phyloP scores from a whole-genome alignment of 768 basidiomycete genomes.

The Leucocoprinus leucothites region DNA sequence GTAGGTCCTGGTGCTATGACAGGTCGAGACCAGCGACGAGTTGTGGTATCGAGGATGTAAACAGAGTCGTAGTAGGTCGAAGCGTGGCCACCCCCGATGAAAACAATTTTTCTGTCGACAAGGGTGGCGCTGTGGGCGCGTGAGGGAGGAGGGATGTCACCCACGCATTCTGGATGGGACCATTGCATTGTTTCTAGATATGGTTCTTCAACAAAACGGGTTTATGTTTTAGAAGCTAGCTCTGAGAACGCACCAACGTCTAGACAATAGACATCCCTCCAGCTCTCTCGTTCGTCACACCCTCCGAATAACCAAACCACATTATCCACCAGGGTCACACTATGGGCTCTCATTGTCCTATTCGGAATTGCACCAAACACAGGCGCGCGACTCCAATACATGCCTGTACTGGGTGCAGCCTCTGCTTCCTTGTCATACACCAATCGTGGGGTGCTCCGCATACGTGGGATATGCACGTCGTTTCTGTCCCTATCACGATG shows the following conservation, averaged over 20 bases:
- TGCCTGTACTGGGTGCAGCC: constrained; percentile 64
- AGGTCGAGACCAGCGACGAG: constrained; percentile 63
- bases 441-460: constrained; percentile 46
- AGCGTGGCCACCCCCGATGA: constrained; percentile 88
- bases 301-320: constrained; percentile 89
- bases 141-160: constrained; percentile 79
- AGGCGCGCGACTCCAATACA: constrained; percentile 87
- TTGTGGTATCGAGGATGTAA: constrained; percentile 78
- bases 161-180: constrained; percentile 72
- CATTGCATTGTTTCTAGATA: constrained; percentile 82
- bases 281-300: constrained; percentile 76
- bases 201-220: neutral
- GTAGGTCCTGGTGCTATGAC: constrained; percentile 29
- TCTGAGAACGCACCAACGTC: constrained; percentile 59
- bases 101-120: constrained; percentile 73
- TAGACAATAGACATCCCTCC: constrained; percentile 78
- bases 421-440: constrained; percentile 60
- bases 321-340: constrained; percentile 78
- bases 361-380: constrained; percentile 69
- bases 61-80: constrained; percentile 79
- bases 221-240: neutral
- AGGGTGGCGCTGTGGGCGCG: constrained; percentile 87
- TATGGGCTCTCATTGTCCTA: constrained; percentile 77
- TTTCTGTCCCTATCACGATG: constrained; percentile 19
- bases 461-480: constrained; percentile 14